These are phyloP conservation scores for Leucocoprinus birnbaumii DNA, from an alignment of 768 basidiomycete genomes.

Conservation along the genomic window DNA sequence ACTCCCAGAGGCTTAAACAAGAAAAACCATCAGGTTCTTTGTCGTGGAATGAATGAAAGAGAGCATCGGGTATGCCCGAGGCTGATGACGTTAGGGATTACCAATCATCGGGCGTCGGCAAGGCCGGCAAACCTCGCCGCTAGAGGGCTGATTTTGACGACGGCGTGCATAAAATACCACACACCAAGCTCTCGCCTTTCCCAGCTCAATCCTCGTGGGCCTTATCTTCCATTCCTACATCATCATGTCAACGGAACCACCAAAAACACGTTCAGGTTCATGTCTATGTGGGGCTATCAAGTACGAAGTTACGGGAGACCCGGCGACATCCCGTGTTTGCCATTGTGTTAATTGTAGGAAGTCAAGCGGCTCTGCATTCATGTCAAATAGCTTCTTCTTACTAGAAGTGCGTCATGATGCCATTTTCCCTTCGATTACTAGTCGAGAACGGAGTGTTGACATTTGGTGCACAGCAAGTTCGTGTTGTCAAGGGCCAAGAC, in stretches of 20 bases:
- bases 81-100: no score
- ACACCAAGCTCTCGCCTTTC: no score
- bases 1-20: no score
- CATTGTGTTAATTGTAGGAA: constrained; percentile 43
- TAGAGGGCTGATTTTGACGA: no score
- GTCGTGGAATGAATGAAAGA: no score
- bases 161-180: no score
- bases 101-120: no score
- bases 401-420: constrained; percentile 23
- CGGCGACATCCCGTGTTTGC: constrained; percentile 35
- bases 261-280: constrained; percentile 23
- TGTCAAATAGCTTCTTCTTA: constrained; percentile 35
- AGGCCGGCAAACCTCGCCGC: no score
- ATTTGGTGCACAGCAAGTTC: constrained; percentile 20
- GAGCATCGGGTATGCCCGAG: no score
- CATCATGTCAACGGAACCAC: neutral
- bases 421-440: neutral
- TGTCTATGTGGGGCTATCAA: constrained; percentile 35
- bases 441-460: neutral
- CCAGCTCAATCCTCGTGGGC: no score
- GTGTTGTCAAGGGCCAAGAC: constrained; percentile 24
- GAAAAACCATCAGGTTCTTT: no score
- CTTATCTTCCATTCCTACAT: neutral
- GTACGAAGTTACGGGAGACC: constrained; percentile 33
- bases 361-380: constrained; percentile 37